Base-by-base conservation (phyloP, 768 basidiomycete species). In the Leucocoprinus birnbaumii region DNA sequence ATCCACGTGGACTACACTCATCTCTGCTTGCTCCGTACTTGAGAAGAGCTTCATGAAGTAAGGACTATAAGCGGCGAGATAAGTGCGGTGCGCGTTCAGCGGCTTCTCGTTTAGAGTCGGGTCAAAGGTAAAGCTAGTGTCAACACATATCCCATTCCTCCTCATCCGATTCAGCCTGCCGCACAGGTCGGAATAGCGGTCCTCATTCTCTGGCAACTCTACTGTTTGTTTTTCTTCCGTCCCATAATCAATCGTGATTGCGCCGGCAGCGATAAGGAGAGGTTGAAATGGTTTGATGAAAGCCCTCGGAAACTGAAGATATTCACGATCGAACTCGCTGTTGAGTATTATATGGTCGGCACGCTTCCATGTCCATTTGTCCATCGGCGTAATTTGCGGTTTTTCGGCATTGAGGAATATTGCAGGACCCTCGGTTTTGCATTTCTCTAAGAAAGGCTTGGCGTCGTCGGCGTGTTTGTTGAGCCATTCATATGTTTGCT, bases 341-440 rank as follows among this genome's bases (percentile, higher is more conserved):
- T 69, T 69, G 53, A 80, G 71, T 19, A 75, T 68, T 31, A 82
- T 66, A 26, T 74, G 62, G 14, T 66, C 58, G 1, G 74, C 74
- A 2, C 21, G 35, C 14, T 53, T 53, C 52, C 65, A 63, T 26
- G 68, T 66, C 75, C 76, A 81, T 14, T 54, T 52, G 74, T 76
- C 77, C 0, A 48, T 47, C 4, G 38, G 38, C 14, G 71, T 72
- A 0, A 19, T 43, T 6, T 58, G 55, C 1, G 75, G 69, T 51
- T 77, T 66, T 35, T 74, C 64, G 37, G 80, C 72, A 45, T 83
- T 83, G 53, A 83, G 69, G 63, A 80, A 81, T 3, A 80, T 22
- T 19, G 40, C 56, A 1, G 53, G 56, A 21, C 66, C 60, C 13
- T 63, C 46, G 34, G 62, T 59, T 6, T 24, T 49, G 7, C 19